These are phyloP conservation scores for Coleophoma eucalyptorum DNA, from an alignment of 2,329 filamentous ascomycete genomes.

Conservation along the genomic window DNA sequence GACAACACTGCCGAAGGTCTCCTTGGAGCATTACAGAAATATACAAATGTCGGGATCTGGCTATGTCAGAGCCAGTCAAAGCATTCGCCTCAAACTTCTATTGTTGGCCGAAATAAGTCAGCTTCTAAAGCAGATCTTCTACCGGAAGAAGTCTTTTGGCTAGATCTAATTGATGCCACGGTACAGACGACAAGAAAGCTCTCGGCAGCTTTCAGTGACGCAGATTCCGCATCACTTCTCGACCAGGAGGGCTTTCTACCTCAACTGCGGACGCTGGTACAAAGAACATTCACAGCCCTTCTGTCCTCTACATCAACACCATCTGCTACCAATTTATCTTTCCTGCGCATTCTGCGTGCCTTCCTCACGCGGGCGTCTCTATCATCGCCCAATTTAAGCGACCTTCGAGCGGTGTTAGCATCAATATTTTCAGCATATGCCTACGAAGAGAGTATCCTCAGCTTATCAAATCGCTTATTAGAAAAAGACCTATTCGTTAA, in stretches of 20 bases:
- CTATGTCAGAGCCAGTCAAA: conserved; percentile 84
- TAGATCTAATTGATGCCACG: conserved; percentile 55
- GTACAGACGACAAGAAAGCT: conserved; percentile 63
- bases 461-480: conserved; percentile 79
- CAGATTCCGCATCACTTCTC: conserved; percentile 27
- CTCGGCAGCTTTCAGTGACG: conserved; percentile 47
- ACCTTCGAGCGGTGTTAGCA: conserved; percentile 77
- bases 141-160: conserved; percentile 53
- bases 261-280: conserved; percentile 74
- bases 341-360: conserved; percentile 82
- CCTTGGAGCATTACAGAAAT: conserved; percentile 78
- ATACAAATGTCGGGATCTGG: conserved; percentile 91
- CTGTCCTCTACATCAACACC: conserved; percentile 66
- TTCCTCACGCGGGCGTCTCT: conserved; percentile 82
- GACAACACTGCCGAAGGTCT: conserved; percentile 70
- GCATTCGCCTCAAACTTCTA: conserved; percentile 34
- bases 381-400: conserved; percentile 79
- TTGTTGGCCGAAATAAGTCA: conserved; percentile 44
- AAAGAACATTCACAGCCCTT: conserved; percentile 85
- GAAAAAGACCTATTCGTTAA: conserved; percentile 86
- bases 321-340: conserved; percentile 59
- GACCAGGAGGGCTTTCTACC: conserved; percentile 60
- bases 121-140: conserved; percentile 39
- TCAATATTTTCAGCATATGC: conserved; percentile 95
- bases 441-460: conserved; percentile 87